phyloP scores from a whole-genome alignment of 1,139 yeast species.

The Chernovozyma sophiae-reginae region DNA sequence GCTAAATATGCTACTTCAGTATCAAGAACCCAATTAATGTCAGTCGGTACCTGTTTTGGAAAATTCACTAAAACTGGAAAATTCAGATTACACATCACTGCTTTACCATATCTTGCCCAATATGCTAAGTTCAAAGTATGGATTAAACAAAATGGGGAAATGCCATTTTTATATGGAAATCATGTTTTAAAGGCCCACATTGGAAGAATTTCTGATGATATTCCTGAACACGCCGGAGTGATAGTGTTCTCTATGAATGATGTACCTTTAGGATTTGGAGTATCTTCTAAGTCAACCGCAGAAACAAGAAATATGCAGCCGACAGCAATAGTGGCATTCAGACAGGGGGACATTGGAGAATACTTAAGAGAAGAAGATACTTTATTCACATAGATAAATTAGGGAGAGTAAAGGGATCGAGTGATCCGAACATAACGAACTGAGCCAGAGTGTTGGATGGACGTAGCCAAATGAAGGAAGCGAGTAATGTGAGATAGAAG shows the following conservation, averaged over 20 bases:
- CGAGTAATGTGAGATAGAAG: too few relatives aligned
- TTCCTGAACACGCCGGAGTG: slow-evolving; percentile 97
- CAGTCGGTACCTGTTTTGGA: slow-evolving; percentile 89
- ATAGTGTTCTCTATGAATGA: slow-evolving; percentile 89
- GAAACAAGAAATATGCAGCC: slow-evolving; percentile 89
- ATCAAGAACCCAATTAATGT: slow-evolving; percentile 85
- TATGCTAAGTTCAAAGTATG: slow-evolving; percentile 92
- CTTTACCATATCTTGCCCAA: slow-evolving; percentile 75
- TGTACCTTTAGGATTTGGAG: slow-evolving; percentile 93
- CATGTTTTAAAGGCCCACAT: slow-evolving; percentile 95
- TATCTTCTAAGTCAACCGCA: slow-evolving; percentile 86
- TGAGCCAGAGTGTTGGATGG: too few relatives aligned
- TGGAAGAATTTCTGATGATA: slow-evolving; percentile 95
- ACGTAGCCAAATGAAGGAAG: too few relatives aligned
- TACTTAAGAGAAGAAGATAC: slow-evolving; percentile 98
- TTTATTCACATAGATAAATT: slow-evolving; percentile 67
- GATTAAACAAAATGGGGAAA: slow-evolving; percentile 96
- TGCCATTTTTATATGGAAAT: slow-evolving; percentile 97
- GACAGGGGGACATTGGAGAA: slow-evolving; percentile 98
- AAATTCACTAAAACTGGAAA: slow-evolving; percentile 97
- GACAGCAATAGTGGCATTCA: slow-evolving; percentile 88
- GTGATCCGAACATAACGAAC: too few relatives aligned
- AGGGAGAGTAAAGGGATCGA: too few relatives aligned
- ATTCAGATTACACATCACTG: slow-evolving; percentile 91
- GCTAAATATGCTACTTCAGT: slow-evolving; percentile 89